Evolutionary conservation across 1,139 yeast genomes (phyloP).

Genomic region (Pichia sp.): DNA sequence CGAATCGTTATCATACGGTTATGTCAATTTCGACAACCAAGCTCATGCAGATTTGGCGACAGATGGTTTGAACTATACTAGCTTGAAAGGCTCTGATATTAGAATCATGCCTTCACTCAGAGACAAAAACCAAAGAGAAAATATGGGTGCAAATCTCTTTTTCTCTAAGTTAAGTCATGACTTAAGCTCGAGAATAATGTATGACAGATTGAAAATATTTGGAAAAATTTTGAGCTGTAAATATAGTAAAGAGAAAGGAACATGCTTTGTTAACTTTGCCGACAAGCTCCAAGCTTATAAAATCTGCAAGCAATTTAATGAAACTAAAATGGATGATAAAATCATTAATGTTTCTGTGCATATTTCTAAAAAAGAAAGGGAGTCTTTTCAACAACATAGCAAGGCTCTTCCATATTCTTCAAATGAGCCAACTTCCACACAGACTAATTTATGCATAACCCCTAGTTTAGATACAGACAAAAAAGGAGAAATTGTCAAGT

Average conservation of each 20-base stretch:
- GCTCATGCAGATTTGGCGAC: constrained; percentile 40
- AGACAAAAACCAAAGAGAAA: constrained; percentile 32
- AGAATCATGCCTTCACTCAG: constrained; percentile 51
- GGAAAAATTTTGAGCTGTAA: constrained; percentile 46
- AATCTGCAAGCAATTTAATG: constrained; percentile 37
- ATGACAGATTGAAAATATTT: constrained; percentile 38
- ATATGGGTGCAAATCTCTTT: constrained; percentile 37
- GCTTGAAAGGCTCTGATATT: constrained; percentile 39
- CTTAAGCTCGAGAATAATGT: constrained; percentile 39
- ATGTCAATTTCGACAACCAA: constrained; percentile 40
- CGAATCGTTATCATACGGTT: constrained; percentile 47
- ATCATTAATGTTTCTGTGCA: constrained; percentile 40
- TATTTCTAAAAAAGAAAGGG: constrained; percentile 36
- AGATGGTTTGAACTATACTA: constrained; percentile 42
- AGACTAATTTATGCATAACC: neutral
- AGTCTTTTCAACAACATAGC: constrained; percentile 14
- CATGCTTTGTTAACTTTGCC: constrained; percentile 45
- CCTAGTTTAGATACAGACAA: neutral
- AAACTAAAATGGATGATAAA: constrained; percentile 26
- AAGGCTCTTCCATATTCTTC: neutral
- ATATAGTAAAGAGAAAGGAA: constrained; percentile 37
- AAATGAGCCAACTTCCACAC: neutral
- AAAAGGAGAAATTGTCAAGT: neutral
- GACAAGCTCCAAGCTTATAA: constrained; percentile 37
- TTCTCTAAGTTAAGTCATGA: constrained; percentile 37